phyloP scores from a whole-genome alignment of 2,329 filamentous ascomycete species.

The Alternaria longipes region DNA sequence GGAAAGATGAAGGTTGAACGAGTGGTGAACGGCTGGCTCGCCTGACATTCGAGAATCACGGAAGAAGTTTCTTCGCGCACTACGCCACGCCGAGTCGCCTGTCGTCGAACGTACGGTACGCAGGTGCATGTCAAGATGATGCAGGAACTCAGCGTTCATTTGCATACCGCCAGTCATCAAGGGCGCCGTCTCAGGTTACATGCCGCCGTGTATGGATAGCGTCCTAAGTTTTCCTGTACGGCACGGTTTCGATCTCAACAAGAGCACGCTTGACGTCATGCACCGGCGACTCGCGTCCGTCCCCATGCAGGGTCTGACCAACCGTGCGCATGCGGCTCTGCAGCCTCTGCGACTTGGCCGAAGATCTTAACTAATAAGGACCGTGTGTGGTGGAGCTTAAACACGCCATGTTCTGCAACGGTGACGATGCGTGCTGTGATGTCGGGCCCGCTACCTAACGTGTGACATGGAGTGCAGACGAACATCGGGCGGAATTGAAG shows the following conservation, averaged over 20 bases:
- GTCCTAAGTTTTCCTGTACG: conserved; percentile 28
- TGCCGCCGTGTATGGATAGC: conserved; percentile 23
- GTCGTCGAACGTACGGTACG: background rate
- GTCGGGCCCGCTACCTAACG: conserved; percentile 25
- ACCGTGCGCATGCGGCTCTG: conserved; percentile 40
- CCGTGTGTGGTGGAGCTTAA: conserved; percentile 24
- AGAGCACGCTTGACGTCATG: conserved; percentile 32
- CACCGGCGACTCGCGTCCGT: conserved; percentile 15
- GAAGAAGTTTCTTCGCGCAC: background rate
- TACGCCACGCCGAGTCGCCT: conserved; percentile 3
- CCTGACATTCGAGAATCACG: background rate
- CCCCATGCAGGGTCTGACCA: conserved; percentile 34
- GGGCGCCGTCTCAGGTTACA: conserved; percentile 20
- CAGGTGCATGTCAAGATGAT: conserved; percentile 5
- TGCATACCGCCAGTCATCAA: conserved; percentile 4
- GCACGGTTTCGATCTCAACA: conserved; percentile 34
- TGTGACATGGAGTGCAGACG: conserved; percentile 11
- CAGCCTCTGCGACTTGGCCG: conserved; percentile 40
- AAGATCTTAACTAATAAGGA: conserved; percentile 35
- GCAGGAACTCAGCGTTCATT: conserved; percentile 10
- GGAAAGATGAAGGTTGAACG: background rate
- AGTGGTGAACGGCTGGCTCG: conserved; percentile 7
- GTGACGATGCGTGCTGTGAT: conserved; percentile 21
- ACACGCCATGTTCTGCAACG: conserved; percentile 21
- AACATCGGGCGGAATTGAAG: conserved; percentile 8